Evolutionary conservation across 352 stramenopile genomes (phyloP).

Genomic region (Phytophthora chlamydospora): DNA sequence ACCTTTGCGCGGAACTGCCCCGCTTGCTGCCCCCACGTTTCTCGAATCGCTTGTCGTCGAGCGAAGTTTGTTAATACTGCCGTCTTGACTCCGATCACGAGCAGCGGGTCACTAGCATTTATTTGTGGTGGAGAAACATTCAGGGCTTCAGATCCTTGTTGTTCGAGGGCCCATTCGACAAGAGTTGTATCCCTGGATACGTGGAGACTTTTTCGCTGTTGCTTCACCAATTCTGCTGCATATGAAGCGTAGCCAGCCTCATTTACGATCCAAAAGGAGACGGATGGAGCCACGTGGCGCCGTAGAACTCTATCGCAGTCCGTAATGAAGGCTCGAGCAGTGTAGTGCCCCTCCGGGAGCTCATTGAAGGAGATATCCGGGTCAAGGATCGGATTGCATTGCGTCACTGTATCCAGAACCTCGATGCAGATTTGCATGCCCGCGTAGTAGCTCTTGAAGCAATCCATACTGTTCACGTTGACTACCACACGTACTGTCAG

Average conservation of each 20-base stretch:
- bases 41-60: slow-evolving; percentile 34
- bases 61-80: slow-evolving; percentile 35
- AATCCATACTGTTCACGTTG: slow-evolving; percentile 1
- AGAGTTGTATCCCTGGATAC: slow-evolving; percentile 3
- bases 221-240: neutral
- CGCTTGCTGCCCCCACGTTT: slow-evolving; percentile 36
- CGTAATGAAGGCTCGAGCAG: slow-evolving; percentile 3
- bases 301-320: neutral
- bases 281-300: neutral
- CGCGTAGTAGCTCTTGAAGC: neutral
- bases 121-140: neutral
- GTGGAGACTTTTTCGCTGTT: neutral
- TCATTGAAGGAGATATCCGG: slow-evolving; percentile 2
- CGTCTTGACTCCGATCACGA: slow-evolving; percentile 52
- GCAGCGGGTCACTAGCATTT: slow-evolving; percentile 1
- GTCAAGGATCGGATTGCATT: slow-evolving; percentile 10
- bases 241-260: neutral
- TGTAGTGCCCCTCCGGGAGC: slow-evolving; percentile 1
- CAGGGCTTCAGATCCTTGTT: neutral
- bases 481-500: neutral
- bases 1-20: slow-evolving; percentile 4
- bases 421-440: slow-evolving; percentile 9
- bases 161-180: slow-evolving; percentile 6
- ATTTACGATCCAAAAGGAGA: slow-evolving; percentile 1
- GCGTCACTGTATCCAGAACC: neutral